Percentiles rank a stretch among this genome's conserved stretches.
Conservation (phyloP, 495 filamentous ascomycete genomes). For the Annulohypoxylon stygium region DNA sequence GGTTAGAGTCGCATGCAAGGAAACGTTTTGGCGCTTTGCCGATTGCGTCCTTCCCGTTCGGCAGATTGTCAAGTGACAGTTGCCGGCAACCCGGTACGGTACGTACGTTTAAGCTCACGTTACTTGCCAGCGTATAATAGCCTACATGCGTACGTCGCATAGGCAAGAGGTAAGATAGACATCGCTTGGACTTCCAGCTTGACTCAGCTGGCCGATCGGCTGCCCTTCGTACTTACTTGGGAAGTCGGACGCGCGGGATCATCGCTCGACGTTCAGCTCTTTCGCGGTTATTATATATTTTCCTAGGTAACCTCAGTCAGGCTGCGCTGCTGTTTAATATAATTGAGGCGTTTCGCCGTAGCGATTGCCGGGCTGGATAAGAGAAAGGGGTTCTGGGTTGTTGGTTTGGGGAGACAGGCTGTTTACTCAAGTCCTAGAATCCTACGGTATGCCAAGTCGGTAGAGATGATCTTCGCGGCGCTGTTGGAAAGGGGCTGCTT, state of each 20-base stretch:
- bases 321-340: neutral
- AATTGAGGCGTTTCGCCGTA: neutral
- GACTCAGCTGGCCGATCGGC: neutral
- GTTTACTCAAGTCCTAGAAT: neutral
- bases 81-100: constrained; percentile 33
- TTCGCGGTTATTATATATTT: neutral
- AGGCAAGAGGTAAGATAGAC: neutral
- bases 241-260: constrained; percentile 27
- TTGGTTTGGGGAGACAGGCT: neutral
- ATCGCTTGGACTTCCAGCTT: neutral
- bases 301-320: neutral
- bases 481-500: neutral
- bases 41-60: constrained; percentile 40
- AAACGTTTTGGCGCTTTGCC: constrained; percentile 16
- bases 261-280: constrained; percentile 22
- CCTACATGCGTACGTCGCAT: neutral
- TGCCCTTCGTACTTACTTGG: neutral
- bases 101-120: neutral
- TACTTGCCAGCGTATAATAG: neutral
- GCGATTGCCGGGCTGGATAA: constrained; percentile 12
- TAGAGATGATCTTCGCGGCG: neutral
- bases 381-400: constrained; percentile 3
- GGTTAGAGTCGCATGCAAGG: constrained; percentile 25
- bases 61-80: constrained; percentile 28
- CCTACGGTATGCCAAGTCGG: neutral